Percentiles rank a stretch among this genome's conserved stretches.
These are phyloP conservation scores for Yarrowia sp. DNA, from an alignment of 805 yeast genomes.

Conservation along the genomic window DNA sequence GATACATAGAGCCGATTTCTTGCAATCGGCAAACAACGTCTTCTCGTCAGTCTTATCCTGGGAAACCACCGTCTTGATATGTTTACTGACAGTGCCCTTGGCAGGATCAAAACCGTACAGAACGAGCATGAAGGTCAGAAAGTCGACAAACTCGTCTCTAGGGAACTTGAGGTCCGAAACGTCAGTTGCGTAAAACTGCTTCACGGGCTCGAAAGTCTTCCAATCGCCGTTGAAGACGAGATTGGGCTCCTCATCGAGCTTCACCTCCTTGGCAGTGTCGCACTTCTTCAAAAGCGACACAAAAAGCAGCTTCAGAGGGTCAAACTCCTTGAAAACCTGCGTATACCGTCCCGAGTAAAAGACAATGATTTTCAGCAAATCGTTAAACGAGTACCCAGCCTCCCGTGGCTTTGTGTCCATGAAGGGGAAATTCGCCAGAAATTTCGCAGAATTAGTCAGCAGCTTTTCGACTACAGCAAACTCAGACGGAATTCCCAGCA, in stretches of 20 bases:
- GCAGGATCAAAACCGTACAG: slow-evolving; percentile 19
- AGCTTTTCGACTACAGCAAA: slow-evolving; percentile 1
- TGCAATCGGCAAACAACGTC: slow-evolving; percentile 2
- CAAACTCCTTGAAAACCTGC: slow-evolving; percentile 29
- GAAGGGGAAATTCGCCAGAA: slow-evolving; percentile 28
- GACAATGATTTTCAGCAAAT: slow-evolving; percentile 21
- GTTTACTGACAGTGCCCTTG: slow-evolving; percentile 22
- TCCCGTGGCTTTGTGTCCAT: slow-evolving; percentile 20
- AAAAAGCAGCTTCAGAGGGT: slow-evolving; percentile 31
- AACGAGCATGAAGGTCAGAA: slow-evolving; percentile 17
- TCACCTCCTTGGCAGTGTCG: slow-evolving; percentile 9
- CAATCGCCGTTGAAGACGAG: slow-evolving; percentile 18
- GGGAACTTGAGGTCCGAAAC: background rate
- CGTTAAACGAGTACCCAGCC: slow-evolving; percentile 24
- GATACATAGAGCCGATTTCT: slow-evolving; percentile 7
- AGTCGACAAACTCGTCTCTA: slow-evolving; percentile 14
- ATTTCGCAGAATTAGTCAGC: slow-evolving; percentile 18
- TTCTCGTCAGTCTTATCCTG: slow-evolving; percentile 17
- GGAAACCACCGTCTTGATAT: slow-evolving; percentile 8
- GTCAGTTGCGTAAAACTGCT: slow-evolving; percentile 14
- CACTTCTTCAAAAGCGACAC: slow-evolving; percentile 16
- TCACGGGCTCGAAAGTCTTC: slow-evolving; percentile 21
- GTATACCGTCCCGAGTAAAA: slow-evolving; percentile 27
- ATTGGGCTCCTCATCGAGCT: background rate
- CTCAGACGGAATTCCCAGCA: slow-evolving; percentile 25